These are phyloP conservation scores for Tricholoma sp. DNA, from an alignment of 768 basidiomycete species.

Conservation along the genomic window DNA sequence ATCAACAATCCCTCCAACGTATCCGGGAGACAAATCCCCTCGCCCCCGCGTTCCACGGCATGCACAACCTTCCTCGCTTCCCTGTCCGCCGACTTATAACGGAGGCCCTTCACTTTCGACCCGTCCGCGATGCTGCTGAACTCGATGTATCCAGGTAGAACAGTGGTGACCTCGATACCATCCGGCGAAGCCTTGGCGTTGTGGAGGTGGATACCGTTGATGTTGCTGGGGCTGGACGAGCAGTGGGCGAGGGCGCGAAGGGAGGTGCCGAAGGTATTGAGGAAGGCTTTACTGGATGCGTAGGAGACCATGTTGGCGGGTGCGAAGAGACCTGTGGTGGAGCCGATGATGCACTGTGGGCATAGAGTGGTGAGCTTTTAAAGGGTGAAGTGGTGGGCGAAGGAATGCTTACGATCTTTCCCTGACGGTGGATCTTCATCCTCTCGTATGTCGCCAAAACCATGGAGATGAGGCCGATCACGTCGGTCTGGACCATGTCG, in stretches of 20 bases:
- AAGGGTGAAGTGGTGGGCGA: neutral
- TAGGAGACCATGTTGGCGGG: conserved; percentile 30
- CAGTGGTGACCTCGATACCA: neutral
- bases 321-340: conserved; percentile 21
- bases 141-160: neutral
- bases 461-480: conserved; percentile 21
- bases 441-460: conserved; percentile 24
- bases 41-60: neutral
- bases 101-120: neutral
- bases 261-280: conserved; percentile 25
- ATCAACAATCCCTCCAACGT: neutral
- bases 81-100: neutral
- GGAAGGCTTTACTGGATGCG: conserved; percentile 26
- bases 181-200: neutral
- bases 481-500: conserved; percentile 25
- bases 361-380: neutral
- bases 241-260: conserved; percentile 24
- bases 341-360: conserved; percentile 25
- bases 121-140: neutral
- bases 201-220: conserved; percentile 15
- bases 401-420: conserved; percentile 23
- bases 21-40: neutral
- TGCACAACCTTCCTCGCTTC: neutral
- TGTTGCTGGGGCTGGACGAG: conserved; percentile 1
- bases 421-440: conserved; percentile 25